phyloP scores from a whole-genome alignment of 352 stramenopile genomes.

The Pseudoperonospora humuli region DNA sequence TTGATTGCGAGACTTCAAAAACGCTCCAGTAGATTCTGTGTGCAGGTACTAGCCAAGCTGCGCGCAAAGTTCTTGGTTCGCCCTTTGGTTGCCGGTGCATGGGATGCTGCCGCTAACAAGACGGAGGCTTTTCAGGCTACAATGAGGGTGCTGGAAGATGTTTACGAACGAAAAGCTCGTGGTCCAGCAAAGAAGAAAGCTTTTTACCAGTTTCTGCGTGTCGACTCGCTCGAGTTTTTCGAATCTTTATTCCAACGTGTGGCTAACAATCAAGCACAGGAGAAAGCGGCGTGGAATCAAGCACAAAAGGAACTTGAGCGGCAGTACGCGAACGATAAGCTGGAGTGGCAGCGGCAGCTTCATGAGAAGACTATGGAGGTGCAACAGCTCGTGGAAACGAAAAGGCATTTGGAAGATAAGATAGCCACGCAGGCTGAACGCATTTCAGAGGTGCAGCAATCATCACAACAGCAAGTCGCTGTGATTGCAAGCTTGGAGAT shows the following conservation, averaged over 20 bases:
- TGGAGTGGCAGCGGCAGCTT: constrained; percentile 36
- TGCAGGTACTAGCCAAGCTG: constrained; percentile 33
- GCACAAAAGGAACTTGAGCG: constrained; percentile 30
- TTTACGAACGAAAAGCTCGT: constrained; percentile 51
- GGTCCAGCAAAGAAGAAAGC: constrained; percentile 61
- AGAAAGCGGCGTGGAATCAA: constrained; percentile 23
- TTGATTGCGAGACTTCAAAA: constrained; percentile 53
- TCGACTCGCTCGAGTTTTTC: constrained; percentile 44
- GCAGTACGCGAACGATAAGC: constrained; percentile 26
- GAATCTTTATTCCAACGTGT: constrained; percentile 42
- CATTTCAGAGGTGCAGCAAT: constrained; percentile 31
- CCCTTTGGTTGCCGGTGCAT: constrained; percentile 34
- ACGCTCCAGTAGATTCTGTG: constrained; percentile 47
- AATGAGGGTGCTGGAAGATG: constrained; percentile 39
- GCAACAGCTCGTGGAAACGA: constrained; percentile 35
- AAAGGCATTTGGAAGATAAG: constrained; percentile 52
- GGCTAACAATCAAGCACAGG: constrained; percentile 13
- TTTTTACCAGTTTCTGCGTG: constrained; percentile 60
- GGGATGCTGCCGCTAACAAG: constrained; percentile 25
- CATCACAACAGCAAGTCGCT: constrained; percentile 30
- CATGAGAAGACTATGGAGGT: constrained; percentile 43
- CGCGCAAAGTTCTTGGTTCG: constrained; percentile 30
- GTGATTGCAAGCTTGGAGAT: constrained; percentile 29
- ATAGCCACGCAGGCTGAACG: constrained; percentile 27
- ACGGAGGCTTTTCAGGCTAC: constrained; percentile 25